Conservation (phyloP, 176 grass and related monocot genomes). For the Avena atlantica region DNA sequence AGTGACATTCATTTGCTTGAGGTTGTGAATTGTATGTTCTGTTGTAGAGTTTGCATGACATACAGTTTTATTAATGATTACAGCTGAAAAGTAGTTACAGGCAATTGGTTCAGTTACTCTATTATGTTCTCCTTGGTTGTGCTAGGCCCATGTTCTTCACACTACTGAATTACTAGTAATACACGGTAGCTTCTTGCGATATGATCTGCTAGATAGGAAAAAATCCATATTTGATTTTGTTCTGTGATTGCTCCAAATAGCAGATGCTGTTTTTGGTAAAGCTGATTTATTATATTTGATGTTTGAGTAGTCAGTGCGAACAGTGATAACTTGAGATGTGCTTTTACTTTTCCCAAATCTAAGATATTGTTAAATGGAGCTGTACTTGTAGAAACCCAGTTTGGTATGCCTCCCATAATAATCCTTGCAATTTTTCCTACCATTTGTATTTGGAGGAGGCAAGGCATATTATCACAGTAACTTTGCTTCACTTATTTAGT, state of each 20-base stretch:
- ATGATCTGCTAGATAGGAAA: neutral
- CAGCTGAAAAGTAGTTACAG: neutral
- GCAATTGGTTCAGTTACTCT: neutral
- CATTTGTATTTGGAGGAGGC: neutral
- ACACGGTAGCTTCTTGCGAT: neutral
- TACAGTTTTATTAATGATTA: conserved; percentile 19
- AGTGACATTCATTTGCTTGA: neutral
- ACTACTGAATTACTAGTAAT: neutral
- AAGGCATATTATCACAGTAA: neutral
- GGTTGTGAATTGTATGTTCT: neutral
- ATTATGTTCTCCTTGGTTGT: neutral
- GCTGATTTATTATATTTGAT: conserved; percentile 15
- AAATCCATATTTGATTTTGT: neutral
- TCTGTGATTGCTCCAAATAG: conserved; percentile 17
- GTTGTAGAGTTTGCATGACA: neutral
- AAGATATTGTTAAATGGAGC: conserved; percentile 1
- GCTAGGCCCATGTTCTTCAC: neutral
- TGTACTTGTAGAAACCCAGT: neutral
- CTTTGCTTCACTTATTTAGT: conserved; percentile 3
- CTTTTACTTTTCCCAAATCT: neutral
- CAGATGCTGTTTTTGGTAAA: neutral
- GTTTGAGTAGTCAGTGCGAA: neutral
- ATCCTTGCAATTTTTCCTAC: neutral
- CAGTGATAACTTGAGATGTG: neutral
- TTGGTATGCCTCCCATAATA: neutral